Percentiles rank a stretch among this genome's conserved stretches.
These are phyloP conservation scores for Solanum sitiens DNA, from an alignment of 257 asterid species.

Conservation along the genomic window DNA sequence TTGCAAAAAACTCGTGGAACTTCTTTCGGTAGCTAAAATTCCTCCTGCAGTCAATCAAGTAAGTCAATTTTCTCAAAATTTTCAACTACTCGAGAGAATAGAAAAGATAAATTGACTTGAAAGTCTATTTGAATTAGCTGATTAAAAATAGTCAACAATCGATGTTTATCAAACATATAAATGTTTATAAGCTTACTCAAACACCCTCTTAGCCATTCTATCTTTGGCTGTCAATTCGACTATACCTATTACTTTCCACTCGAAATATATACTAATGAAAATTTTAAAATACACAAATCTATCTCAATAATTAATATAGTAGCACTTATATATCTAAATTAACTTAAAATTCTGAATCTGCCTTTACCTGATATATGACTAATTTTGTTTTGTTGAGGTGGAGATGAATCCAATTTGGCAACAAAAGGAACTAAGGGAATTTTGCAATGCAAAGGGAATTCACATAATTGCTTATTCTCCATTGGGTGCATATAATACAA, in stretches of 20 bases:
- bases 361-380: rapidly evolving
- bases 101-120: too few relatives aligned
- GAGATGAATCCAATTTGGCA: conserved; percentile 55
- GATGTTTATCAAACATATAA: neutral
- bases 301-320: neutral
- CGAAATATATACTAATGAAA: neutral
- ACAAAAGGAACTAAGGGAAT: conserved; percentile 34
- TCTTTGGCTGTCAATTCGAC: neutral
- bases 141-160: neutral
- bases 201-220: neutral
- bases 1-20: conserved; percentile 15
- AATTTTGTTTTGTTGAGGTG: conserved; percentile 17
- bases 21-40: conserved; percentile 33
- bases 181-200: neutral
- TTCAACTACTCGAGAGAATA: too few relatives aligned
- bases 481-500: conserved; percentile 45
- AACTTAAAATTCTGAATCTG: neutral
- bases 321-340: too few relatives aligned
- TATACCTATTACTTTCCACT: neutral
- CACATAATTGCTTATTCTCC: conserved; percentile 57
- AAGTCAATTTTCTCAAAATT: neutral
- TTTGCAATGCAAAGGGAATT: conserved; percentile 35
- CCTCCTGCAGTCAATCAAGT: conserved; percentile 63
- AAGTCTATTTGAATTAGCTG: too few relatives aligned
- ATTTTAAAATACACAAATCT: neutral